These are phyloP conservation scores for Phytophthora tentaculata DNA, from an alignment of 352 stramenopile genomes.

Conservation along the genomic window DNA sequence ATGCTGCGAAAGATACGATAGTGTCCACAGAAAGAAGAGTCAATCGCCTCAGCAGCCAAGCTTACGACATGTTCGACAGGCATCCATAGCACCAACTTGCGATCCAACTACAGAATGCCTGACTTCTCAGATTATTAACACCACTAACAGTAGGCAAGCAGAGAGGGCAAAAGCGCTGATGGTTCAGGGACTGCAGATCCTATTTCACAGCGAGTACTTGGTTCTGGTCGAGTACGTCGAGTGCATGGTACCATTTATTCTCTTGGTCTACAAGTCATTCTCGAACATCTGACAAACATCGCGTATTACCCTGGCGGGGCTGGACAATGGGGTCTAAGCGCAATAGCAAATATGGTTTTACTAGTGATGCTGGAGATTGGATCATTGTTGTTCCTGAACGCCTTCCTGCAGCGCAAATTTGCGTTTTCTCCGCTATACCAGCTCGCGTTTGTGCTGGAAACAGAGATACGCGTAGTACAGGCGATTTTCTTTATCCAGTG, in stretches of 20 bases:
- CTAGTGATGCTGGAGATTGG: not conserved
- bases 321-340: not conserved
- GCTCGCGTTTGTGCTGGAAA: not conserved
- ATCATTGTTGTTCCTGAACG: not conserved
- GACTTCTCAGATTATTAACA: not conserved
- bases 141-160: not conserved
- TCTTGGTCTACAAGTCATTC: not conserved
- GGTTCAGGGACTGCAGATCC: not conserved
- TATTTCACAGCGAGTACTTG: not conserved
- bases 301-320: not conserved
- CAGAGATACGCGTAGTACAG: not conserved
- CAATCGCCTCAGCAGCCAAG: not conserved
- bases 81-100: not conserved
- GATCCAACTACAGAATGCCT: not conserved
- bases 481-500: not conserved
- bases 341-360: not conserved
- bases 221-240: not conserved
- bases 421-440: not conserved
- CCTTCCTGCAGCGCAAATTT: slow-evolving; percentile 1
- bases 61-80: not conserved
- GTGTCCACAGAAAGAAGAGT: not conserved
- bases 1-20: not conserved
- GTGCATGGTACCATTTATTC: not conserved
- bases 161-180: not conserved
- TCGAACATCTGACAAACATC: not conserved